phyloP scores from a whole-genome alignment of 2,329 filamentous ascomycete genomes.

The Nakataea oryzae region DNA sequence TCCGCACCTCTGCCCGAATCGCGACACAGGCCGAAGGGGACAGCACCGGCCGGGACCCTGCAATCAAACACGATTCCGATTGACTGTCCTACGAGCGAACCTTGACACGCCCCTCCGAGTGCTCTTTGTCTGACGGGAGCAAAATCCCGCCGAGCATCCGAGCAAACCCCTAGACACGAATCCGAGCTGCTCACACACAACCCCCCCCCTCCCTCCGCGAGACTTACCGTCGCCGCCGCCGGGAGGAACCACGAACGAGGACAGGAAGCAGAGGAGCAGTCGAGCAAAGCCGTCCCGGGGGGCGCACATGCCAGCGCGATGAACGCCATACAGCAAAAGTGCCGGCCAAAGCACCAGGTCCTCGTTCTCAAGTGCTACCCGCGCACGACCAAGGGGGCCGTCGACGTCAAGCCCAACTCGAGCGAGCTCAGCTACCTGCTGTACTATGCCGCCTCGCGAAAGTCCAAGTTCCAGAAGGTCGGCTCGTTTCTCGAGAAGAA shows the following conservation, averaged over 20 bases:
- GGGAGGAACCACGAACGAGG: not conserved
- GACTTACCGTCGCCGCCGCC: not conserved
- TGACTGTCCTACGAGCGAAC: not conserved
- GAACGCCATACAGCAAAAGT: constrained; percentile 56
- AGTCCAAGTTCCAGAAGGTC: constrained; percentile 94
- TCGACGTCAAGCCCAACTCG: constrained; percentile 90
- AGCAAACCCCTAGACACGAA: not conserved
- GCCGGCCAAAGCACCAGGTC: constrained; percentile 93
- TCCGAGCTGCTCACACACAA: not conserved
- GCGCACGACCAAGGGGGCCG: constrained; percentile 77
- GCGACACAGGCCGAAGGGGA: not conserved
- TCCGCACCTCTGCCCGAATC: not conserved
- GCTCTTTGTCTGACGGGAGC: not conserved
- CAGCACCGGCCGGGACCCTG: not conserved
- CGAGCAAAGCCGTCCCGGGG: not conserved
- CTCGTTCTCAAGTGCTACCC: constrained; percentile 95
- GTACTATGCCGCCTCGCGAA: constrained; percentile 90
- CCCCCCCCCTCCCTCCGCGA: not conserved
- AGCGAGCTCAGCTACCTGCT: constrained; percentile 95
- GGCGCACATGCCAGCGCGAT: constrained; percentile 27
- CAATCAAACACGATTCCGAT: not conserved
- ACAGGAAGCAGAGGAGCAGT: not conserved
- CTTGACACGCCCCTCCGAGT: not conserved
- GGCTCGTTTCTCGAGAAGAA: constrained; percentile 91
- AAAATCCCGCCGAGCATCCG: not conserved